Percentiles rank a stretch among this genome's conserved stretches.
Conservation (phyloP, 768 basidiomycete species). For the Serendipita indica region DNA sequence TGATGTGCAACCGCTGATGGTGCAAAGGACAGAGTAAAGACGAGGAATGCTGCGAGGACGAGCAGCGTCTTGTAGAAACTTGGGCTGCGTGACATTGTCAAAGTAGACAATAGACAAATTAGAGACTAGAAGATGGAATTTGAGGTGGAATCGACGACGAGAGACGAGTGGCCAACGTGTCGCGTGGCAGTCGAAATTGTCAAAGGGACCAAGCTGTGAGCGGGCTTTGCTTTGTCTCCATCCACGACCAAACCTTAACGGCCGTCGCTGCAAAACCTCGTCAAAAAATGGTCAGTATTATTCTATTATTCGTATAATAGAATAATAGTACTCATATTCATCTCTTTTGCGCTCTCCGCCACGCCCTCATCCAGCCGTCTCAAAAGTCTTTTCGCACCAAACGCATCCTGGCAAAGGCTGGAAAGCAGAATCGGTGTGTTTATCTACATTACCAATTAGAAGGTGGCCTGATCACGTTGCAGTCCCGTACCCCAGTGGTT, state of each 20-base stretch:
- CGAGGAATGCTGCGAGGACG: slow-evolving; percentile 5
- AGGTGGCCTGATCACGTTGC: no score
- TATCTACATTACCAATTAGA: background rate
- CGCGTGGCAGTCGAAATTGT: background rate
- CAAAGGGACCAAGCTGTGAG: background rate
- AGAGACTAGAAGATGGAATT: background rate
- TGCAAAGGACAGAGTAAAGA: background rate
- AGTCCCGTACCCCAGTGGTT: slow-evolving; percentile 99
- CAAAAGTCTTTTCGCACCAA: slow-evolving; percentile 98
- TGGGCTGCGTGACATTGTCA: background rate
- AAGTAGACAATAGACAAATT: background rate
- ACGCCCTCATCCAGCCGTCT: slow-evolving; percentile 54
- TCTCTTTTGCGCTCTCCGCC: background rate
- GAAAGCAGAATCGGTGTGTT: slow-evolving; percentile 83
- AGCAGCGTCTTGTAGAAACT: background rate
- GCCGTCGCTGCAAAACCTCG: slow-evolving; percentile 23
- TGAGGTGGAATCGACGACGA: background rate
- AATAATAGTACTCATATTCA: background rate
- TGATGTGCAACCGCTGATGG: background rate
- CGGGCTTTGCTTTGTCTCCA: slow-evolving; percentile 4
- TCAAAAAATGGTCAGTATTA: slow-evolving; percentile 34
- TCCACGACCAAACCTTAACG: slow-evolving; percentile 3
- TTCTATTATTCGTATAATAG: background rate
- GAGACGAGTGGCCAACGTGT: background rate
- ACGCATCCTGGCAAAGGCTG: slow-evolving; percentile 90